A percentile compares a stretch with the other conserved stretches of the same genome.
Evolutionary conservation across 108 stramenopile species (phyloP).

Genomic region (Nitzschia sp.): DNA sequence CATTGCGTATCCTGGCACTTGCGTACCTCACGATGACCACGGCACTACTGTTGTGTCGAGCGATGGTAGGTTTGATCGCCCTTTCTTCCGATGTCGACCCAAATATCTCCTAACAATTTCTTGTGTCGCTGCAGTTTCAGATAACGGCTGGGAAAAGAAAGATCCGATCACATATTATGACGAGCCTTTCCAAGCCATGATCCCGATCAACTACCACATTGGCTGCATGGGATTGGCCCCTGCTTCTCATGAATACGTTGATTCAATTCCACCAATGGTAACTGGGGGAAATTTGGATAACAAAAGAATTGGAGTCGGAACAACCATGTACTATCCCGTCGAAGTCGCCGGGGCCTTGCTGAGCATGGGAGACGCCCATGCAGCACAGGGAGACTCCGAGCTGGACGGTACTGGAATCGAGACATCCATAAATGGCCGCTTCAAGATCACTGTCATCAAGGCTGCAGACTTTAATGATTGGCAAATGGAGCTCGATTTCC

Average conservation of each 20-base stretch:
- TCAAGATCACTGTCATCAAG: conserved; percentile 45
- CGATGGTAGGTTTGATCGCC: conserved; percentile 1
- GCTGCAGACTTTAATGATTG: conserved; percentile 39
- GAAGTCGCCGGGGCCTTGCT: conserved; percentile 31
- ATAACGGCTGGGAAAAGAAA: conserved; percentile 31
- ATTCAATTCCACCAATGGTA: conserved; percentile 42
- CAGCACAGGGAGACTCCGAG: conserved; percentile 13
- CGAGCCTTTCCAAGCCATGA: conserved; percentile 29
- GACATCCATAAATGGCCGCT: conserved; percentile 42
- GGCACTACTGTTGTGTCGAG: conserved; percentile 6
- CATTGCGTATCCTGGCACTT: conserved; percentile 35
- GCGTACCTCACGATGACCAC: conserved; percentile 27
- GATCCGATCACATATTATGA: conserved; percentile 36
- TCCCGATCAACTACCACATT: conserved; percentile 39
- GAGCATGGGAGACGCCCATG: conserved; percentile 37
- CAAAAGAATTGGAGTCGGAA: conserved; percentile 30
- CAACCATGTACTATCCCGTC: conserved; percentile 40
- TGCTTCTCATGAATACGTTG: conserved; percentile 32
- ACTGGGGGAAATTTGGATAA: conserved; percentile 32
- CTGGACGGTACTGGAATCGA: conserved; percentile 51
- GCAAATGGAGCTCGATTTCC: conserved; percentile 38
- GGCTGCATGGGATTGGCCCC: conserved; percentile 45
- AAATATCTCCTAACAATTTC: not conserved
- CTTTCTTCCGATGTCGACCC: not conserved
- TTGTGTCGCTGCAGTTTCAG: conserved; percentile 11